Evolutionary conservation across 2,329 filamentous ascomycete genomes (phyloP).

Genomic region (Alternaria gaisen): DNA sequence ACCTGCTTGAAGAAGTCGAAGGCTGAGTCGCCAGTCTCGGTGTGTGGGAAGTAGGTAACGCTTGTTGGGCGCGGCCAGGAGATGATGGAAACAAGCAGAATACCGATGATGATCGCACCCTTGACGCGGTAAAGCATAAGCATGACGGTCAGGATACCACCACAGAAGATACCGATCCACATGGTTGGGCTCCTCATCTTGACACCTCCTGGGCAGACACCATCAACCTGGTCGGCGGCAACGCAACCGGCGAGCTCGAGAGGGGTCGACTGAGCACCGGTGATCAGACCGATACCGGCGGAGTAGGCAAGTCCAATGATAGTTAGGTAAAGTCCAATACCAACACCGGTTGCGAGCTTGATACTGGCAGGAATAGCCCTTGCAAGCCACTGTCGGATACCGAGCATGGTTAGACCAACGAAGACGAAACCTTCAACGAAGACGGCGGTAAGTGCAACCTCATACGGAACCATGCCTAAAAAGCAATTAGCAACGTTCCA

Average conservation of each 20-base stretch:
- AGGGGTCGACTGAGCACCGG: conserved; percentile 73
- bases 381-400: conserved; percentile 75
- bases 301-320: conserved; percentile 80
- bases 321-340: conserved; percentile 84
- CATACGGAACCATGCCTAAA: conserved; percentile 69
- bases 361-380: conserved; percentile 79
- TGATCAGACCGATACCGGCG: conserved; percentile 82
- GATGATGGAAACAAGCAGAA: conserved; percentile 84
- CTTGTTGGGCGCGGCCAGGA: conserved; percentile 82
- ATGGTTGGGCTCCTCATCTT: conserved; percentile 86
- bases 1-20: conserved; percentile 92
- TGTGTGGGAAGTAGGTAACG: conserved; percentile 84
- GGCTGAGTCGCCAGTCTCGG: conserved; percentile 69
- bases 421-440: conserved; percentile 91
- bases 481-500: conserved; percentile 28
- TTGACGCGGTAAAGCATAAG: conserved; percentile 88
- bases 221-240: conserved; percentile 54
- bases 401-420: conserved; percentile 76
- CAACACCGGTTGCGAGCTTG: conserved; percentile 85
- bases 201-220: conserved; percentile 68
- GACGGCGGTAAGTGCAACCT: conserved; percentile 81
- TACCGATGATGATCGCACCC: conserved; percentile 84
- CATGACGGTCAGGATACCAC: conserved; percentile 79
- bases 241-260: conserved; percentile 79
- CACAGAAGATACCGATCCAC: conserved; percentile 90